A percentile compares a stretch with the other conserved stretches of the same genome.
phyloP scores from a whole-genome alignment of 257 asterid genomes.

The Prunella vulgaris region DNA sequence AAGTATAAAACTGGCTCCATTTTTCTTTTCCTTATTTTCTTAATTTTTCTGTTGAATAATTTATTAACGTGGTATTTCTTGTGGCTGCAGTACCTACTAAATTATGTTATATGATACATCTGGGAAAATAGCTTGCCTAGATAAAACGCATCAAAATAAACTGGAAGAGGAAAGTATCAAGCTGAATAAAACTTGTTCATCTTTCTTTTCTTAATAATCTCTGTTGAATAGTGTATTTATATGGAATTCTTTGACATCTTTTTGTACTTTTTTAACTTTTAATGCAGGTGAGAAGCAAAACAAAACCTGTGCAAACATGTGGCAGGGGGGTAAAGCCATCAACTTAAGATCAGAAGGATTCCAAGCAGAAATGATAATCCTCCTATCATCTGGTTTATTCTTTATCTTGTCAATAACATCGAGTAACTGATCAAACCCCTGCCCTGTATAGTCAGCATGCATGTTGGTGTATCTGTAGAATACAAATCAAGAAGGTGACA shows the following conservation, averaged over 20 bases:
- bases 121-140: slow-evolving; percentile 73
- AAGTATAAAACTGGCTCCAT: neutral
- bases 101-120: slow-evolving; percentile 44
- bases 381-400: slow-evolving; percentile 66
- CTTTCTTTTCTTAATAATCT: neutral
- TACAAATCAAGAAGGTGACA: neutral
- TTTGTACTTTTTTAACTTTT: neutral
- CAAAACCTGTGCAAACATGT: slow-evolving; percentile 80
- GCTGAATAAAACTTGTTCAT: neutral
- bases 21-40: neutral
- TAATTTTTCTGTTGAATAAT: neutral
- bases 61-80: neutral
- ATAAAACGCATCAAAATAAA: slow-evolving; percentile 41
- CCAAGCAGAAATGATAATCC: slow-evolving; percentile 76
- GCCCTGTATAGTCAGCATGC: slow-evolving; percentile 73
- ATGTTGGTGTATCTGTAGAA: slow-evolving; percentile 55
- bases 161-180: neutral
- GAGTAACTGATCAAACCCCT: slow-evolving; percentile 76
- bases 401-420: slow-evolving; percentile 67
- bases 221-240: neutral
- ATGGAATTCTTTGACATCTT: neutral
- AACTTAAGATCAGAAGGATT: slow-evolving; percentile 71
- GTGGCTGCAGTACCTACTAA: neutral
- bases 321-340: slow-evolving; percentile 90
- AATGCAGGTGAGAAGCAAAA: neutral